A percentile compares a stretch with the other conserved stretches of the same genome.
Evolutionary conservation across 129 eudicot genomes (phyloP).

Genomic region (Smallanthus sonchifolius): DNA sequence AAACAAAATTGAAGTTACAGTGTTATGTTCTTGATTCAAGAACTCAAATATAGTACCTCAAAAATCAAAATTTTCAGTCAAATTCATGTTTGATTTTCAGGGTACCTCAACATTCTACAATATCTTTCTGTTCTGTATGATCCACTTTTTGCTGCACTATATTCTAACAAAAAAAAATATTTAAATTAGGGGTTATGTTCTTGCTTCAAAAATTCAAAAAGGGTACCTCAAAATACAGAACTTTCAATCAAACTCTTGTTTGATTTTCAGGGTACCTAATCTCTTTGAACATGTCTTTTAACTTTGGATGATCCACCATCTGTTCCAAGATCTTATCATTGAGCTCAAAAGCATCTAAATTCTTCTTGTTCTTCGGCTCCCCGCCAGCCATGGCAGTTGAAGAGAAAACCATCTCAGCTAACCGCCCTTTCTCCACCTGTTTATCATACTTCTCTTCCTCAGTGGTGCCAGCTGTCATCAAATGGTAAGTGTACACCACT

Average conservation of each 20-base stretch:
- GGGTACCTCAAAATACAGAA: background rate
- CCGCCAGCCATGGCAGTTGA: conserved; percentile 13
- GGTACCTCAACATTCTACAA: background rate
- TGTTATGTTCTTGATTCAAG: conserved; percentile 6
- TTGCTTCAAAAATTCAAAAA: background rate
- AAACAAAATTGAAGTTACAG: background rate
- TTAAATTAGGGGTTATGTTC: background rate
- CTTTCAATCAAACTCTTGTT: conserved; percentile 16
- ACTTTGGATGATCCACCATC: conserved; percentile 37
- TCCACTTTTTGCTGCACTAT: background rate
- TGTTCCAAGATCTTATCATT: conserved; percentile 42
- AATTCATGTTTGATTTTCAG: background rate
- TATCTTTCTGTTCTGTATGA: background rate
- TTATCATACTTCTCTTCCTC: conserved; percentile 51
- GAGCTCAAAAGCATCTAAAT: conserved; percentile 1
- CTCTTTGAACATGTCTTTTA: conserved; percentile 40
- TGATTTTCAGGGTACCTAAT: conserved; percentile 43
- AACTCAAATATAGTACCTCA: background rate
- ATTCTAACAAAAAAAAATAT: background rate
- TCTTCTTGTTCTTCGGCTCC: conserved; percentile 6
- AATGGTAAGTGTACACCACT: conserved; percentile 53
- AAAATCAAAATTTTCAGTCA: background rate
- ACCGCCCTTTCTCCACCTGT: conserved; percentile 50
- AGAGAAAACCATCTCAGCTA: conserved; percentile 59
- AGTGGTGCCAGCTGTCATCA: conserved; percentile 47